Conservation (phyloP, 768 basidiomycete genomes). For the Glaciozyma martinii region DNA sequence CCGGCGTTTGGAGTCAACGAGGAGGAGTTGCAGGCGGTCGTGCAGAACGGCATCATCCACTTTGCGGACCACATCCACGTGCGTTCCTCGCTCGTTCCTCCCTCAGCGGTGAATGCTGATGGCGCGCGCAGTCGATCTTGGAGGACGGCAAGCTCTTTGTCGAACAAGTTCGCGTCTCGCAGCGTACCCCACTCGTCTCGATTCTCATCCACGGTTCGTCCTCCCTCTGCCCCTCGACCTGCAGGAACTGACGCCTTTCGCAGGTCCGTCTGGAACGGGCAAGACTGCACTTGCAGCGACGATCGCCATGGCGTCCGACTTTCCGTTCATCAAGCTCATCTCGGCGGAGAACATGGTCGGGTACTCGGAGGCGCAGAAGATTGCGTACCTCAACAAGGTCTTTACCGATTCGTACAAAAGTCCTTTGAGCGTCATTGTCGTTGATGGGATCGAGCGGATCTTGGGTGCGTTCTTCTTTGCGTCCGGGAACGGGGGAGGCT, state of each 20-base stretch:
- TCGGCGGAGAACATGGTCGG: constrained; percentile 97
- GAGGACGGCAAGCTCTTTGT: constrained; percentile 80
- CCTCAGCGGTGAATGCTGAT: constrained; percentile 1
- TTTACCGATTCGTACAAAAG: constrained; percentile 96
- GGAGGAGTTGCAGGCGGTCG: constrained; percentile 83
- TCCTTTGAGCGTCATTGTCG: constrained; percentile 87
- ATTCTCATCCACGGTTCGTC: constrained; percentile 64
- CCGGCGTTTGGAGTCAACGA: constrained; percentile 97
- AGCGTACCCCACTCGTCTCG: constrained; percentile 83
- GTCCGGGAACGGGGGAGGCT: too few relatives aligned
- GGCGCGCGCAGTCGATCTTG: constrained; percentile 59
- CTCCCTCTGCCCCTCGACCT: neutral
- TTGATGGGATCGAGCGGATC: constrained; percentile 87
- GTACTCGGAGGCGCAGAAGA: constrained; percentile 83
- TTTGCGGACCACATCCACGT: constrained; percentile 69
- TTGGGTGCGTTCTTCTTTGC: constrained; percentile 54
- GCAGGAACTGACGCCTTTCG: neutral
- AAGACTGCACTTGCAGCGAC: constrained; percentile 92
- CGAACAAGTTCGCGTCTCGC: constrained; percentile 84
- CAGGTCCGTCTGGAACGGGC: constrained; percentile 72
- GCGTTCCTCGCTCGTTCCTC: constrained; percentile 36
- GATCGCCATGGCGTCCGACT: constrained; percentile 85
- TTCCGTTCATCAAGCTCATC: constrained; percentile 95
- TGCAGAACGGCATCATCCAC: constrained; percentile 94
- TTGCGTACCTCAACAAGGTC: constrained; percentile 78